Evolutionary conservation across 2,329 filamentous ascomycete genomes (phyloP).

Genomic region (Trichothecium sympodiale): DNA sequence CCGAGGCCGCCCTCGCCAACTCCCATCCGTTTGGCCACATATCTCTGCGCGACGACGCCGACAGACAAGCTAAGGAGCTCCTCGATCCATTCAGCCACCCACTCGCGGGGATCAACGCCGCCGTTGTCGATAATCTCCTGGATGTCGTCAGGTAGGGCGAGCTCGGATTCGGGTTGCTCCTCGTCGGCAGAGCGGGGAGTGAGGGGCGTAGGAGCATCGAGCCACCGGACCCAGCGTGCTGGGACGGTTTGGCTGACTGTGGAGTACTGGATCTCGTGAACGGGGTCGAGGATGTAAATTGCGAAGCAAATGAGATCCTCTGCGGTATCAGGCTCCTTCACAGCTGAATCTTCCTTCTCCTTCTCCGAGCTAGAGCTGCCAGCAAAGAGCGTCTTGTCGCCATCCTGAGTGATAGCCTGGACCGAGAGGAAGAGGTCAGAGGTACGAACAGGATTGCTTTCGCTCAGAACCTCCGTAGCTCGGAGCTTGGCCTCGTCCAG

Average conservation of each 20-base stretch:
- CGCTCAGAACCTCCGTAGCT: constrained; percentile 67
- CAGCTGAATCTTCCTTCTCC: constrained; percentile 41
- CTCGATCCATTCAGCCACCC: constrained; percentile 96
- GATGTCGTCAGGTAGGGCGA: constrained; percentile 65
- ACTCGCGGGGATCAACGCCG: constrained; percentile 84
- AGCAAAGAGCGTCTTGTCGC: constrained; percentile 58
- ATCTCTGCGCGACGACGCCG: constrained; percentile 84
- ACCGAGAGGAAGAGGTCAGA: constrained; percentile 95
- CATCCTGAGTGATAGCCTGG: constrained; percentile 65
- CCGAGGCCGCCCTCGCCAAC: constrained; percentile 69
- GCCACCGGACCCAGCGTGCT: constrained; percentile 78
- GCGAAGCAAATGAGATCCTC: constrained; percentile 64
- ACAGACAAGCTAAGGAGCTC: constrained; percentile 68
- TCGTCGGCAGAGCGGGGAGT: constrained; percentile 40
- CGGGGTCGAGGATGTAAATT: constrained; percentile 72
- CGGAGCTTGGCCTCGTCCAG: constrained; percentile 69
- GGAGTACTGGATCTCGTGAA: constrained; percentile 82
- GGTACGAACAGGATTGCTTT: constrained; percentile 80
- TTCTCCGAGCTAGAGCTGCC: constrained; percentile 39
- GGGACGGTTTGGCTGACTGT: constrained; percentile 76
- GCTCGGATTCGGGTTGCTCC: constrained; percentile 22
- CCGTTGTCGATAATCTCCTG: constrained; percentile 66
- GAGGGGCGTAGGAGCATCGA: constrained; percentile 60
- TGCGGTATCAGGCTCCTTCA: constrained; percentile 37
- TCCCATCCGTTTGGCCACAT: constrained; percentile 91